Base-by-base conservation (phyloP, 768 basidiomycete species). In the Lactifluus volemus region DNA sequence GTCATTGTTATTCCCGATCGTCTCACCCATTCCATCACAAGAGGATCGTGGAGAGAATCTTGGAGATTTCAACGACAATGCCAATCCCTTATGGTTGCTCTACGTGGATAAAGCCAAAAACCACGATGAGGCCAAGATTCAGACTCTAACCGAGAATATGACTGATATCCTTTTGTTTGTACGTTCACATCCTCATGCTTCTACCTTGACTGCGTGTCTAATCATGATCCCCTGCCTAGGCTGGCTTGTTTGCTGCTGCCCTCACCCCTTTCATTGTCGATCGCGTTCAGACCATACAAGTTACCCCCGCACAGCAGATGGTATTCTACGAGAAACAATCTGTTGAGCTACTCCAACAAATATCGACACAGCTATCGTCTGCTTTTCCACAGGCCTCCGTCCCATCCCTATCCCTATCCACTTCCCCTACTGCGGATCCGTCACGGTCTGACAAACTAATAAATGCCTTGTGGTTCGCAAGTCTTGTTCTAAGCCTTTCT, bases 391-490 rank as follows among this genome's bases (percentile, higher is more conserved):
- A 25, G 25, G 25, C 25, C 25, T 25, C 25, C 25, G 25, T 25
- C 25, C 25, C 25, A 25, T 25, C 25, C 15, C 5, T 36, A 14
- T 11, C 51, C 38, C 36, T 19, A 21, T 4, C 42, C 12, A 29
- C 25, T 41, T 29, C 15, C 1, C 3, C 44, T 60, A 42, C 65
- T 5, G 58, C 64, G 58, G 50, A 19, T 9, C 59, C 68, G 3
- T 71, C 73, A 30, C 59, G 62, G 2, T 73, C 75, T 19, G 66
- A 75, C 2, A 59, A 76, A 38, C 75, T 74, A 61, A 63, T 71
- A 39, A 80, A 81, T 61, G 67, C 65, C 1, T 68, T 77, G 10
- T 81, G 76, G 76, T 78, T 81, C 63, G 53, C 64, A 9, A 68
- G 67, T 32, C 64, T 72, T 1, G 55, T 68, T 2, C 68, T 77